A percentile compares a stretch with the other conserved stretches of the same genome.
phyloP scores from a whole-genome alignment of 164 flowering plant genomes.

The Stephania cephalantha region DNA sequence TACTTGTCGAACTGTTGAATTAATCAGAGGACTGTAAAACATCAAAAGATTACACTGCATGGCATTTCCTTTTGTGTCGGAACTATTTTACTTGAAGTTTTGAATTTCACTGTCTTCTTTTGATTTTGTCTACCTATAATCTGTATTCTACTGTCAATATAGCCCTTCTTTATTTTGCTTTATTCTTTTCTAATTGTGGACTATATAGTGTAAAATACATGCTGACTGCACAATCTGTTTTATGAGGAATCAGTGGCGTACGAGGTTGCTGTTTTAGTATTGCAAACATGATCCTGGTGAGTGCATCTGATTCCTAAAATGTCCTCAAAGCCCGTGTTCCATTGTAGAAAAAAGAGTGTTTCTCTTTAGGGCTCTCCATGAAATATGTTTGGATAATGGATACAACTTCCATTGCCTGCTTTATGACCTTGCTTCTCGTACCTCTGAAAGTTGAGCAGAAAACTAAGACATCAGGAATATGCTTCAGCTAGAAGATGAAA shows the following conservation, averaged over 20 bases:
- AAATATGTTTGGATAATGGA: not conserved
- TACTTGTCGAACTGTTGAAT: not conserved
- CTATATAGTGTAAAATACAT: slow-evolving; percentile 6
- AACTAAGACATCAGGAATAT: not conserved
- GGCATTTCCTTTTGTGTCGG: not conserved
- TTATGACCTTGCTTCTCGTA: not conserved
- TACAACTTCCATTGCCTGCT: not conserved
- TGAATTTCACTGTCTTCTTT: not conserved
- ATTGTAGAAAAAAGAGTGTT: not conserved
- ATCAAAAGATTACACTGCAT: not conserved
- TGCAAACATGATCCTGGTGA: slow-evolving; percentile 92
- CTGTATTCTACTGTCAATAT: not conserved
- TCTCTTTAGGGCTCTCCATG: not conserved
- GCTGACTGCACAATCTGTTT: slow-evolving; percentile 26
- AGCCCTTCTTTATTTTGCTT: no score
- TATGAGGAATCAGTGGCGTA: slow-evolving; percentile 58
- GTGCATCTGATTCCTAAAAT: slow-evolving; percentile 19
- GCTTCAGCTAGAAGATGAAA: not conserved
- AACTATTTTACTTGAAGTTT: not conserved
- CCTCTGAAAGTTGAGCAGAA: not conserved
- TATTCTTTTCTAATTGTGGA: not conserved
- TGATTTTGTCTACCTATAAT: not conserved
- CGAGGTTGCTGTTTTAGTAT: slow-evolving; percentile 85
- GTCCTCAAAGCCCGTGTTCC: not conserved
- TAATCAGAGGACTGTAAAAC: not conserved